Percentiles rank a stretch among this genome's conserved stretches.
These are phyloP conservation scores for Carex littledalei DNA, from an alignment of 176 grass and related monocot species.

Conservation along the genomic window DNA sequence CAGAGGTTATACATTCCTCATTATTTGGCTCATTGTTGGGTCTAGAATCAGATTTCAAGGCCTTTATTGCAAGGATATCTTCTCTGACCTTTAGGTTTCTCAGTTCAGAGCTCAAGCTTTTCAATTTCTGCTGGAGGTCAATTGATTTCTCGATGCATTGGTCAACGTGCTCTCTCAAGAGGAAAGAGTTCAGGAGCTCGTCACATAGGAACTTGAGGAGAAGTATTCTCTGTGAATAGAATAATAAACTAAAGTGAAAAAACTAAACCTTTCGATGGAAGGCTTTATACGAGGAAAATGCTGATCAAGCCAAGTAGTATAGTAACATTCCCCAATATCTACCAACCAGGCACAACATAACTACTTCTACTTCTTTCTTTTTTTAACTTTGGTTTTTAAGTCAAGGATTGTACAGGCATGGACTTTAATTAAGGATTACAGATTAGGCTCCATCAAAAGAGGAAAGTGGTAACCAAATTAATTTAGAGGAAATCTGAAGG, in stretches of 20 bases:
- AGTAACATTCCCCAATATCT: background rate
- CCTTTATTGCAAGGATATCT: slow-evolving; percentile 36
- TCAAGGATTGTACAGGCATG: background rate
- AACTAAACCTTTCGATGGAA: background rate
- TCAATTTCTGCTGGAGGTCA: slow-evolving; percentile 85
- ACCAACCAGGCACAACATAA: background rate
- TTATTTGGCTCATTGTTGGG: slow-evolving; percentile 20
- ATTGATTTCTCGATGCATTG: slow-evolving; percentile 71
- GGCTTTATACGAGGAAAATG: background rate
- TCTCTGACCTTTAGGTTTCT: slow-evolving; percentile 75
- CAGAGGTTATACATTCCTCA: slow-evolving; percentile 28
- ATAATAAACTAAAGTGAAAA: slow-evolving; percentile 8
- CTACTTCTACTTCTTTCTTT: background rate
- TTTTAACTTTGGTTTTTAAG: background rate
- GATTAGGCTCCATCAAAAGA: background rate
- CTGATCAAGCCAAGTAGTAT: background rate
- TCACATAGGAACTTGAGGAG: slow-evolving; percentile 94
- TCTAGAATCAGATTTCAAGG: slow-evolving; percentile 31
- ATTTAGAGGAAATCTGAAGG: background rate
- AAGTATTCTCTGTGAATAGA: slow-evolving; percentile 67
- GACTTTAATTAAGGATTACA: background rate
- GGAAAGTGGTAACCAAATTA: background rate
- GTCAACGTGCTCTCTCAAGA: slow-evolving; percentile 86
- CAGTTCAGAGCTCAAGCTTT: slow-evolving; percentile 52
- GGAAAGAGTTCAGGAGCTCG: slow-evolving; percentile 78